These are phyloP conservation scores for Daphne laureola DNA, from an alignment of 441 rosid genomes.

Conservation along the genomic window DNA sequence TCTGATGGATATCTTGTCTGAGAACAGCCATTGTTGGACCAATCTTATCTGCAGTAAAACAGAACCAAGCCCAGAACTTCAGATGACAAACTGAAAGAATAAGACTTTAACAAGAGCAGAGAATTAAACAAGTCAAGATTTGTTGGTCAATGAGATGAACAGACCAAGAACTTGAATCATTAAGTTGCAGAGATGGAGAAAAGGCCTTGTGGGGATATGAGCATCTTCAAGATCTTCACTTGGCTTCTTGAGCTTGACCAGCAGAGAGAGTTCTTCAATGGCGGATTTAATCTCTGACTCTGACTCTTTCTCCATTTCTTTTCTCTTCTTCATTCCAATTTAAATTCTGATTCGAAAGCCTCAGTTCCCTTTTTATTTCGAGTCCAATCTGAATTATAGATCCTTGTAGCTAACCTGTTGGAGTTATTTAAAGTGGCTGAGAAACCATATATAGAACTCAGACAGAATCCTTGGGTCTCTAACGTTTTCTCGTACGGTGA, in stretches of 20 bases:
- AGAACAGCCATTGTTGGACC: slow-evolving; percentile 96
- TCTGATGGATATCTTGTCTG: slow-evolving; percentile 78
- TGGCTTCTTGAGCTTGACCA: slow-evolving; percentile 29
- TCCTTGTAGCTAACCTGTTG: slow-evolving; percentile 5
- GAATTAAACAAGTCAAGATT: background rate
- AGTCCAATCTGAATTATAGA: too few species aligned
- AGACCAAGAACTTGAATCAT: slow-evolving; percentile 86
- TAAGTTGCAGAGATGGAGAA: slow-evolving; percentile 55
- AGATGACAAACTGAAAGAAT: slow-evolving; percentile 3
- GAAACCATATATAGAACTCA: background rate
- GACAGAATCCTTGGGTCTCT: slow-evolving; percentile 5
- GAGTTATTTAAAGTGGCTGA: background rate
- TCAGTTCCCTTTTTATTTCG: background rate
- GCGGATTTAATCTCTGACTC: slow-evolving; percentile 74
- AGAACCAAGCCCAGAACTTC: slow-evolving; percentile 12
- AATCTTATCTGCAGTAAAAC: slow-evolving; percentile 69
- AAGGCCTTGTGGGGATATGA: slow-evolving; percentile 49
- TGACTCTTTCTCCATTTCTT: slow-evolving; percentile 61
- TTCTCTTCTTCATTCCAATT: slow-evolving; percentile 56
- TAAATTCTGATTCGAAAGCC: slow-evolving; percentile 1
- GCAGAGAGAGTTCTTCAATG: slow-evolving; percentile 69
- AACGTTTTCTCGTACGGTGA: too few species aligned
- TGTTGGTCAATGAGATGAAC: slow-evolving; percentile 1
- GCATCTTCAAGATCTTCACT: slow-evolving; percentile 22
- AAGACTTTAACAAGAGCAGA: background rate